Evolutionary conservation across 2,329 filamentous ascomycete species (phyloP), one percentile per base, ranked within the genome.

Genomic region (Phyllosticta capitalensis): DNA sequence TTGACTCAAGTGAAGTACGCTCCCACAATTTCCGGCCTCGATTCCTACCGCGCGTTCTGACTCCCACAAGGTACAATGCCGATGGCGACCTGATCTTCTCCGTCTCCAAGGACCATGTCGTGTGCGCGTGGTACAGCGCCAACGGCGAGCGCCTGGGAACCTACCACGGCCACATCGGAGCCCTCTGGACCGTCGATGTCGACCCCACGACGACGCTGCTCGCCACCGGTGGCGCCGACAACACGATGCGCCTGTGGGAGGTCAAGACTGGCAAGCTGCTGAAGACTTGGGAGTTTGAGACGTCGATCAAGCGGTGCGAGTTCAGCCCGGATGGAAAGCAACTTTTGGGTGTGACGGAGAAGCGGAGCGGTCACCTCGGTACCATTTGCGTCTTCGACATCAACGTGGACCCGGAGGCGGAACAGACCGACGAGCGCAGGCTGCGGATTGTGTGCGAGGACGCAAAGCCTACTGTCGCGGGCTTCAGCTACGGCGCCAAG

Each of bases 51-150:
- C 52, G 30, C 33, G 33, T 45, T 14, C 33, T 45, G 33, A 55
- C 22, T 19, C 49, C 52, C 58, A 38, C 21, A 50, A 58, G 55
- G 28, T 61, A 48, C 33, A 74, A 73, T 64, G 84, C 85, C 76
- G 94, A 99, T 79, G 94, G 94, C 78, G 94, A 99, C 74, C 84
- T 97, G 67, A 86, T 97, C 74, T 96, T 97, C 81, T 96, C 92
- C 64, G 89, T 91, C 63, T 85, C 90, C 68, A 97, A 97, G 80
- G 92, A 97, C 77, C 92, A 96, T 78, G 85, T 95, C 72, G 90
- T 96, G 71, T 96, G 92, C 82, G 92, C 85, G 65, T 99, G 94
- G 94, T 97, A 85, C 79, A 88, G 91, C 65, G 91, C 95, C 80
- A 99, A 99, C 77, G 94, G 94, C 79, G 94, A 99, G 82, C 89